Base-by-base conservation (phyloP, 2,329 filamentous ascomycete genomes). In the Colletotrichum sp. region DNA sequence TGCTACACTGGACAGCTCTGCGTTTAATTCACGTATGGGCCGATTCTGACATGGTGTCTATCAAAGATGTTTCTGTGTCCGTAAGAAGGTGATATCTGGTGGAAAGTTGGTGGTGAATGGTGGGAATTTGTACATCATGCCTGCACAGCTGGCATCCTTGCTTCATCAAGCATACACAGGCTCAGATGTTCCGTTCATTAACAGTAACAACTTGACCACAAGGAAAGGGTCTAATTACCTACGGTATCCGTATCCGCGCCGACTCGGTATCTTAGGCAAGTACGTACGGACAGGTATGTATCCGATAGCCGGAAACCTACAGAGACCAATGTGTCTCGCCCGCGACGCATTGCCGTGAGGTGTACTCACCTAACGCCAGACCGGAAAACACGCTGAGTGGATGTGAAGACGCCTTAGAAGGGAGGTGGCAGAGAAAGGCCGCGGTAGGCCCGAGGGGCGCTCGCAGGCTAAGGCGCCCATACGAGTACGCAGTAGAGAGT, bases 361-460 rank as follows among this genome's bases (percentile, higher is more conserved):
- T 38, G 16, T 74, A 56, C n/a, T 9, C 24, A 26, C 30, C 43
- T 56, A 70, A 65, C 56, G 21, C 10, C 30, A 38, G 26, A 24
- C 24, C 32, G 32, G 58, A 73, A 64, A 58, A 21, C 48, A 58
- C 48, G 32, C 43, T 74, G 60, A 58, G 28, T 60, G 66, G 48
- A 18, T 58, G 66, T 55, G 12, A 61, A 67, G 43, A 21, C 43
- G n/a, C 43, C n/a, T 21, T 13, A 24, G 43, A 52, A 52, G 43
- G n/a, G 65, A 38, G 38, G 30, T 43, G 34, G 15, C 18, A 60
- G n/a, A 74, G 48, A 71, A 66, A 66, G 72, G 18, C 72, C 68
- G 72, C 68, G 52, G 72, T 74, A 74, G 72, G 68, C 38, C 72
- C 68, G 68, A 74, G 28, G 61, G 43, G 48, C 65, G 65, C 28